These are phyloP conservation scores for Neurospora cerealis DNA, from an alignment of 495 filamentous ascomycete species.

Conservation along the genomic window DNA sequence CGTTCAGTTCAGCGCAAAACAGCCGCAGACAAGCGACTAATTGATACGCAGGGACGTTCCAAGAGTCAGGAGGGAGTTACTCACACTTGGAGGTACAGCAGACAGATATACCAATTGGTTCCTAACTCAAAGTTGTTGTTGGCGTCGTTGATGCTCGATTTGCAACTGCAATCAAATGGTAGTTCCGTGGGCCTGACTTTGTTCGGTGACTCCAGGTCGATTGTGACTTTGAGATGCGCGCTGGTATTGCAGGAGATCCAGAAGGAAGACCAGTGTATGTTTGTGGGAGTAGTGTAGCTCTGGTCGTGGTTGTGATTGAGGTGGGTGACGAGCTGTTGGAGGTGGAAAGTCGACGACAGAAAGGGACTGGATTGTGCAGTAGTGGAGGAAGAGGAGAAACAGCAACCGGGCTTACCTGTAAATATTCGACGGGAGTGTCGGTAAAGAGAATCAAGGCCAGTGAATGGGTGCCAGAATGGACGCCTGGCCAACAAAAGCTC, in stretches of 20 bases:
- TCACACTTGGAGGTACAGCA: accelerated
- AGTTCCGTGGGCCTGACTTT: not conserved
- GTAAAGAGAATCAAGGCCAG: not conserved
- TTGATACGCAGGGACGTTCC: not conserved
- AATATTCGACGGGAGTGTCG: not conserved
- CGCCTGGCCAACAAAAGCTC: not conserved
- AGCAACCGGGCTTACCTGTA: not conserved
- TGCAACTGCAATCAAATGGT: not conserved
- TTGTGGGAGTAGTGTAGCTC: not conserved
- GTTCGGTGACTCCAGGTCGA: not conserved
- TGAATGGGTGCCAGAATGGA: not conserved
- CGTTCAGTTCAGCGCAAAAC: not conserved
- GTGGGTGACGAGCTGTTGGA: not conserved
- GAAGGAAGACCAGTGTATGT: not conserved
- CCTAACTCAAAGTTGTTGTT: not conserved
- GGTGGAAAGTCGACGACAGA: not conserved
- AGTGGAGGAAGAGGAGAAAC: not conserved
- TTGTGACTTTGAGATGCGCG: not conserved
- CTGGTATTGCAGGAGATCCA: not conserved
- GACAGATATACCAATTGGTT: accelerated
- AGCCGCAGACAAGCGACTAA: not conserved
- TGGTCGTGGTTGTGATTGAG: not conserved
- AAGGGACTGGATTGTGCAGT: not conserved
- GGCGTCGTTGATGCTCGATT: not conserved
- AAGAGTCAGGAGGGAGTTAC: not conserved